Percentiles rank a stretch among this genome's conserved stretches.
Evolutionary conservation across 2,329 filamentous ascomycete species (phyloP).

Genomic region (Samsoniella hepiali): DNA sequence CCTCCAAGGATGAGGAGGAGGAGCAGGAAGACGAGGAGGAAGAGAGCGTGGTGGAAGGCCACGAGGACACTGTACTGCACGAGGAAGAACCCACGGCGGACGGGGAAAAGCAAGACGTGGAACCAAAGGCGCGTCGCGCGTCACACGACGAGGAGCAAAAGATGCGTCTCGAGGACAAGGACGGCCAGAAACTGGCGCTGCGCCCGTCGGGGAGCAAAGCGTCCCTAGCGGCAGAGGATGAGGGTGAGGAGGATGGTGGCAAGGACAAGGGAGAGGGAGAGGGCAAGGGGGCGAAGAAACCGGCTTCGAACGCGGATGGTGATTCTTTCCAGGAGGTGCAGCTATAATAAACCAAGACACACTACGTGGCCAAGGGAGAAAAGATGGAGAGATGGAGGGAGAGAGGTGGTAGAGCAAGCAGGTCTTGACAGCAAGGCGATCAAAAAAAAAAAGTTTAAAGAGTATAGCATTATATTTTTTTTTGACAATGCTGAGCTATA

Average conservation of each 20-base stretch:
- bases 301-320: slow-evolving; percentile 50
- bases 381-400: not conserved
- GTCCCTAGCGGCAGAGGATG: slow-evolving; percentile 25
- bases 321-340: slow-evolving; percentile 64
- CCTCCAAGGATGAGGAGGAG: slow-evolving; percentile 20
- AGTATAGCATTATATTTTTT: not conserved
- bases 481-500: not conserved
- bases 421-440: not conserved
- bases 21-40: slow-evolving; percentile 25
- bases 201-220: slow-evolving; percentile 34
- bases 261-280: slow-evolving; percentile 30
- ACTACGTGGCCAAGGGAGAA: no score
- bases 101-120: slow-evolving; percentile 25
- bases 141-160: slow-evolving; percentile 51
- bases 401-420: not conserved
- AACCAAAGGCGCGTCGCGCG: slow-evolving; percentile 34
- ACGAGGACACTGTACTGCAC: slow-evolving; percentile 20
- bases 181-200: slow-evolving; percentile 52
- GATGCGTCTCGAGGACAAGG: slow-evolving; percentile 52
- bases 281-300: slow-evolving; percentile 33
- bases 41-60: slow-evolving; percentile 22
- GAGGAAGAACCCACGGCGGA: slow-evolving; percentile 21
- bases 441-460: not conserved
- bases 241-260: slow-evolving; percentile 31
- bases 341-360: slow-evolving; percentile 37